Percentiles rank a stretch among this genome's conserved stretches.
phyloP scores from a whole-genome alignment of 148 eudicot genomes.

The Cornus suecica region DNA sequence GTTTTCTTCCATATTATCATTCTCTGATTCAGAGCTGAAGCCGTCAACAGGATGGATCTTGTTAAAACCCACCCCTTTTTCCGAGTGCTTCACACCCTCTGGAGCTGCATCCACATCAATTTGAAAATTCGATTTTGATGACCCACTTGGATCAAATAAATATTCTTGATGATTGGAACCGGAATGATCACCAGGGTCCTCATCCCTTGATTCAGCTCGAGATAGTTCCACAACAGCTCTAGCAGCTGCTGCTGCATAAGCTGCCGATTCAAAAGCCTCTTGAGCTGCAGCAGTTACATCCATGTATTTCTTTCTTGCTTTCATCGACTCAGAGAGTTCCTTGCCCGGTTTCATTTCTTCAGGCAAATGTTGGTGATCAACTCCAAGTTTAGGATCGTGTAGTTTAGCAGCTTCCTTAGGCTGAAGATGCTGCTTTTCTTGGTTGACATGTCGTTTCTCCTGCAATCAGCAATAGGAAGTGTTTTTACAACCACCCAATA shows the following conservation, averaged over 20 bases:
- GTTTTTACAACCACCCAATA: background rate
- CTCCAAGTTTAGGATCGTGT: conserved; percentile 1
- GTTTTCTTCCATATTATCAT: conserved; percentile 1
- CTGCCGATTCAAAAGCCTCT: conserved; percentile 19
- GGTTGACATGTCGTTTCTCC: conserved; percentile 13
- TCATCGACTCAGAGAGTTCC: conserved; percentile 15
- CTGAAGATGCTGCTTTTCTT: conserved; percentile 9
- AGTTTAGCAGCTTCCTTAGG: background rate
- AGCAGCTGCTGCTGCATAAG: conserved; percentile 77
- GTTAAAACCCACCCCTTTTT: background rate
- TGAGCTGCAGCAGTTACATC: conserved; percentile 14
- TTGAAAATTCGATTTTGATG: conserved; percentile 7
- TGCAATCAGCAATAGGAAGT: conserved; percentile 12
- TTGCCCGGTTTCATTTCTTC: background rate
- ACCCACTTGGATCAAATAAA: background rate
- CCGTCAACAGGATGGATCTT: conserved; percentile 1
- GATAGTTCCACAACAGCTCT: conserved; percentile 72
- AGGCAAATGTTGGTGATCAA: background rate
- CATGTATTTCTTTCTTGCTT: conserved; percentile 12
- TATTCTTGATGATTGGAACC: conserved; percentile 3
- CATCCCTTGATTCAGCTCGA: conserved; percentile 35
- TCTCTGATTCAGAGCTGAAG: conserved; percentile 14
- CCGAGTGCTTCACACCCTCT: background rate
- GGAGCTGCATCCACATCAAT: conserved; percentile 8
- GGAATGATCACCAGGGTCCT: conserved; percentile 17